A percentile compares a stretch with the other conserved stretches of the same genome.
Evolutionary conservation across 148 eudicot genomes (phyloP).

Genomic region (Fagopyrum homotropicum): DNA sequence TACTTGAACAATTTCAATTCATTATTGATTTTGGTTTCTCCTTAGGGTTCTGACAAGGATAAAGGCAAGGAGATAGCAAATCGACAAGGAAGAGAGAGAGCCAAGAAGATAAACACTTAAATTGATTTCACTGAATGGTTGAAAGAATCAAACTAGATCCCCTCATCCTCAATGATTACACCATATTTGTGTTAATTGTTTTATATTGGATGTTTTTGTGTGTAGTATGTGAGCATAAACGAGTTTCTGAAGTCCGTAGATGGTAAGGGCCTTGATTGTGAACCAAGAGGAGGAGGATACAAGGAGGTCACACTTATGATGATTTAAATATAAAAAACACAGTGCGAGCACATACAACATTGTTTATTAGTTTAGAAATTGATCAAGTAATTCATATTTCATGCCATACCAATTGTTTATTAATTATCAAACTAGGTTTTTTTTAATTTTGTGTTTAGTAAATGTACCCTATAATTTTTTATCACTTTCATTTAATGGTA

Average conservation of each 20-base stretch:
- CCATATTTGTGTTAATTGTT: too few relatives aligned
- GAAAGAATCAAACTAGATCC: too few relatives aligned
- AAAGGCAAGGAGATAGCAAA: slow-evolving; percentile 39
- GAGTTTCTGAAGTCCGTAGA: slow-evolving; percentile 53
- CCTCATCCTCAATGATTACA: too few relatives aligned
- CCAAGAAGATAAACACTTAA: slow-evolving; percentile 36
- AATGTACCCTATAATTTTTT: too few relatives aligned
- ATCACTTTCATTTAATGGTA: too few relatives aligned
- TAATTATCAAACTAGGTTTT: too few relatives aligned
- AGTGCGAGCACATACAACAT: too few relatives aligned
- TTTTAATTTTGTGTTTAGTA: too few relatives aligned
- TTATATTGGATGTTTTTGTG: not conserved
- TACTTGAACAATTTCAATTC: not conserved
- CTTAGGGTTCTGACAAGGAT: slow-evolving; percentile 52
- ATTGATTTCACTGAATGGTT: not conserved
- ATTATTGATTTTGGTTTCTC: not conserved
- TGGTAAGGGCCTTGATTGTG: slow-evolving; percentile 38
- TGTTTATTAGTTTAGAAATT: too few relatives aligned
- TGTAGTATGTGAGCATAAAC: slow-evolving; percentile 47
- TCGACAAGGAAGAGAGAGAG: slow-evolving; percentile 42
- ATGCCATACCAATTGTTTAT: too few relatives aligned
- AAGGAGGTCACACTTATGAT: slow-evolving; percentile 28
- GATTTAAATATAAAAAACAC: not conserved
- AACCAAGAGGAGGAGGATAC: slow-evolving; percentile 26
- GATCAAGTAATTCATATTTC: too few relatives aligned